These are phyloP conservation scores for Tolypocladium ovalisporum DNA, from an alignment of 2,329 filamentous ascomycete species.

Conservation along the genomic window DNA sequence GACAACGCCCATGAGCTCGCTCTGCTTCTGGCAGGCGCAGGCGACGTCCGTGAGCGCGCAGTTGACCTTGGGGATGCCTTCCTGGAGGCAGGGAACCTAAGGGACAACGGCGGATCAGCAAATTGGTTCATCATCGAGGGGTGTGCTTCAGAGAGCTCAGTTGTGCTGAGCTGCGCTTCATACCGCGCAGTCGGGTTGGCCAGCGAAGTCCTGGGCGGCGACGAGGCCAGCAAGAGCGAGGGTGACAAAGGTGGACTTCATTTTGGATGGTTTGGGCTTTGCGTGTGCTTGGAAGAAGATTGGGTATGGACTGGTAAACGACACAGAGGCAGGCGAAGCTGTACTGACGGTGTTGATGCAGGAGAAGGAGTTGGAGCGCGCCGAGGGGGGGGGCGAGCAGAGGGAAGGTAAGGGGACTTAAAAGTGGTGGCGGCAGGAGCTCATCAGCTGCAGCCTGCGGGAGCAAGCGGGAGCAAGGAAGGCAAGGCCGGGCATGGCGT, in stretches of 20 bases:
- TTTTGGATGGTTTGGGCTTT: constrained; percentile 14
- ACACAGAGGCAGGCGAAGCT: not conserved
- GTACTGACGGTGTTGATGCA: not conserved
- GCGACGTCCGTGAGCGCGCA: constrained; percentile 23
- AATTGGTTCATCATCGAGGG: not conserved
- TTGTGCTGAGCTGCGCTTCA: constrained; percentile 10
- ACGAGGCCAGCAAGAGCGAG: constrained; percentile 23
- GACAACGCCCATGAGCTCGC: constrained; percentile 16
- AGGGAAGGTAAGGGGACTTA: constrained; percentile 3
- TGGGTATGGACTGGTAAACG: not conserved
- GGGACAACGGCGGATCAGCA: constrained; percentile 1
- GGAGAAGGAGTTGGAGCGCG: not conserved
- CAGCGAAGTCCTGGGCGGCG: constrained; percentile 25
- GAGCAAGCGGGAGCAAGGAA: no score
- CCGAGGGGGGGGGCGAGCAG: not conserved
- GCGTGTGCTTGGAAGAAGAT: not conserved
- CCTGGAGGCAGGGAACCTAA: constrained; percentile 22
- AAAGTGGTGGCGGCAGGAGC: constrained; percentile 1
- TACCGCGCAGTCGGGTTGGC: constrained; percentile 29
- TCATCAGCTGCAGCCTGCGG: not conserved
- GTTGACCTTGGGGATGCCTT: constrained; percentile 22
- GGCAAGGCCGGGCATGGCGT: not conserved
- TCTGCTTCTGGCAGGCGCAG: constrained; percentile 28
- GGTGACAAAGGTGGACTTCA: constrained; percentile 27
- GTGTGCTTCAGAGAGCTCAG: not conserved